phyloP scores from a whole-genome alignment of 1,139 yeast species.

The Pichia sp. region DNA sequence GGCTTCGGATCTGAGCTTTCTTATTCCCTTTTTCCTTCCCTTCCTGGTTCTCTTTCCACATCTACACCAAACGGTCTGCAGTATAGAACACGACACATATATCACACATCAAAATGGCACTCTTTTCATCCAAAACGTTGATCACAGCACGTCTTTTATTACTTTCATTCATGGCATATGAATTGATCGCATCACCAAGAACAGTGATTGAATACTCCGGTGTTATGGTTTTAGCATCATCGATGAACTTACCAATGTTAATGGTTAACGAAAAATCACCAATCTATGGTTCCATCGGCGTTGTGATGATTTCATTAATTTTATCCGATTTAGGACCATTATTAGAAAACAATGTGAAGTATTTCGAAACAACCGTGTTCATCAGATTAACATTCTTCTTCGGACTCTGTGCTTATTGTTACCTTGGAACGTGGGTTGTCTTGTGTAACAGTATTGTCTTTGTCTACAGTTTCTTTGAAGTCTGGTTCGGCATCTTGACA shows the following conservation, averaged over 20 bases:
- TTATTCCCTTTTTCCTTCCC: neutral
- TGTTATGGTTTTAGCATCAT: conserved; percentile 51
- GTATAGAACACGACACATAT: too few relatives aligned
- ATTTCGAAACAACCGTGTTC: conserved; percentile 71
- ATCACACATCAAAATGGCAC: conserved; percentile 50
- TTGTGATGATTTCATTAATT: conserved; percentile 44
- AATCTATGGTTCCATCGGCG: conserved; percentile 49
- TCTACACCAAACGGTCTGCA: neutral
- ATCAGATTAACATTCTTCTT: conserved; percentile 60
- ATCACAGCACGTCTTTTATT: conserved; percentile 48
- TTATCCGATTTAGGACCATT: conserved; percentile 58
- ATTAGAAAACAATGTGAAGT: conserved; percentile 50
- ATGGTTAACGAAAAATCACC: conserved; percentile 46
- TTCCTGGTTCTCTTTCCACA: neutral
- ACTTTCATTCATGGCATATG: conserved; percentile 44
- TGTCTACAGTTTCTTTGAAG: conserved; percentile 61
- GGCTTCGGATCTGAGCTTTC: too few relatives aligned
- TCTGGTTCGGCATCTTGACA: conserved; percentile 68
- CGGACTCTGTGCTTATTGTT: conserved; percentile 44
- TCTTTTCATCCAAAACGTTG: conserved; percentile 52
- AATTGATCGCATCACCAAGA: conserved; percentile 42
- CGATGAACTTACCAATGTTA: conserved; percentile 52
- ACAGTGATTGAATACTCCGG: conserved; percentile 46
- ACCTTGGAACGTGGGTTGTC: conserved; percentile 40
- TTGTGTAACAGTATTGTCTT: conserved; percentile 64